These are phyloP conservation scores for Skeletonema tropicum DNA, from an alignment of 108 stramenopile species.

Conservation along the genomic window DNA sequence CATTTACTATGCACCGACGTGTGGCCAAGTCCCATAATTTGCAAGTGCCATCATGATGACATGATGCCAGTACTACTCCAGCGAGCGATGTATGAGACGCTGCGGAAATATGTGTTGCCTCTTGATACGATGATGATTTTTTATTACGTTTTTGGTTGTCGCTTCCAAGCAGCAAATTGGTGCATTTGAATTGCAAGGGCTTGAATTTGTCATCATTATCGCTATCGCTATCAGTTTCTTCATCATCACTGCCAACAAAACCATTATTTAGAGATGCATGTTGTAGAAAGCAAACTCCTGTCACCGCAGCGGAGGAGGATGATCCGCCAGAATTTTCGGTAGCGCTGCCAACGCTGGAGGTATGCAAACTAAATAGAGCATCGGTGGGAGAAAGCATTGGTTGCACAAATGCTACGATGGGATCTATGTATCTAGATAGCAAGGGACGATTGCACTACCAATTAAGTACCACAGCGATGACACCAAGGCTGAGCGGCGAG, in stretches of 20 bases:
- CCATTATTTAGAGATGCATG: constrained; percentile 11
- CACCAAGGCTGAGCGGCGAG: no score
- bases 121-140: not conserved
- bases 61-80: constrained; percentile 44
- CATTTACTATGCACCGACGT: constrained; percentile 33
- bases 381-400: constrained; percentile 22
- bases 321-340: not conserved
- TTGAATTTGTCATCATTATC: constrained; percentile 16
- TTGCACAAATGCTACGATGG: not conserved
- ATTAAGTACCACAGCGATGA: no score
- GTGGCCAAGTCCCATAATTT: constrained; percentile 55
- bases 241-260: constrained; percentile 8
- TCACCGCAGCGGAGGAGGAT: constrained; percentile 24
- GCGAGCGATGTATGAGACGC: constrained; percentile 31
- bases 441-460: no score
- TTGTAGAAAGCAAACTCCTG: constrained; percentile 46
- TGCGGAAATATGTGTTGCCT: constrained; percentile 39
- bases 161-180: constrained; percentile 34
- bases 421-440: no score
- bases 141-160: not conserved
- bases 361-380: constrained; percentile 42
- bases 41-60: constrained; percentile 42
- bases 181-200: constrained; percentile 40
- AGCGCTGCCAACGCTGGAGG: not conserved
- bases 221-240: constrained; percentile 8